Base-by-base conservation (phyloP, 1,139 yeast species). In the Blastobotrys apis region DNA sequence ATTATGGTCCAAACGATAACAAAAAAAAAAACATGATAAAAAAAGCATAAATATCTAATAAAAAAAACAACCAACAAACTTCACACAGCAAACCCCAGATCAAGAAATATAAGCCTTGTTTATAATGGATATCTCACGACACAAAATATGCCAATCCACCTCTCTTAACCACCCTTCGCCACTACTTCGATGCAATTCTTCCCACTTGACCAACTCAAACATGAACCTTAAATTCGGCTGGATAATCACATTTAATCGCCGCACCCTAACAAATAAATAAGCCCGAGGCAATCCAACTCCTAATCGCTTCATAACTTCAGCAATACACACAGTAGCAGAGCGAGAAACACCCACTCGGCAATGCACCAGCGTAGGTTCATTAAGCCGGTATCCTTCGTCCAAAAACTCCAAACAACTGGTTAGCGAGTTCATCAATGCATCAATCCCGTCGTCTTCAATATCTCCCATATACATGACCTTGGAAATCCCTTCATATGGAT, bases 331-430 rank as follows among this genome's bases (percentile, higher is more conserved):
- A 0, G 95, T 81, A 0, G 96, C 97, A 19, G 94, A 83, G 45
- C 97, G 70, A 0, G 95, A 85, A 3, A 88, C 97, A 1, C 97
- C 97, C 45, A 85, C 94, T 58, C 87, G 81, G 60, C 97, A 88
- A 61, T 88, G 96, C 15, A 86, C 87, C 44, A 88, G 67, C 0
- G 86, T 81, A 32, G 73, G 78, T 36, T 72, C 76, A 25, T 56
- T 53, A 1, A 57, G 52, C 25, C 60, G 54, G 50, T 60, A 62
- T 13, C 72, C 71, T 29, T 64, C 69, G 37, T 71, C 74, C 31
- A 74, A 58, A 49, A 72, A 73, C 9, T 65, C 63, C 37, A 74
- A 55, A 37, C 76, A 72, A 36, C 64, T 60, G 33, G 68, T 63
- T 31, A 75, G 61, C 3, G 68, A 62, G 26, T 56, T 56, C 8